Evolutionary conservation across 2,329 filamentous ascomycete species (phyloP), one percentile per base, ranked within the genome.

Genomic region (Polytolypa hystricis): DNA sequence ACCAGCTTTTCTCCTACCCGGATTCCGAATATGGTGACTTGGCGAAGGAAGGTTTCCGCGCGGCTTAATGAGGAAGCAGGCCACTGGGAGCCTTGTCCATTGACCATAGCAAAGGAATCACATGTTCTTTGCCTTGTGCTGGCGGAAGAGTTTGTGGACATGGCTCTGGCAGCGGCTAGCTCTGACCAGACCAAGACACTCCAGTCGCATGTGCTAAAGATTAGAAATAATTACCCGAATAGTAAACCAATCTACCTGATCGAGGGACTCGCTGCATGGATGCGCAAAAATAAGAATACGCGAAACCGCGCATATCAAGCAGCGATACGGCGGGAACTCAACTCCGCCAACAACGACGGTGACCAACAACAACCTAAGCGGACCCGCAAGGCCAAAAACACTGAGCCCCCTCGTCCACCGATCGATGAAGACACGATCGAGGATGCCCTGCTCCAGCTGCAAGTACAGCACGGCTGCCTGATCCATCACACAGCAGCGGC

Each of bases 401-500:
- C 65, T 53, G 38, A 55, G 53, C 18, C 53, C 47, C 30, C 57
- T 42, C 41, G 70, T 23, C 71, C 70, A 23, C 71, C 75, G 36
- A 62, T 87, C 17, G 72, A 80, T 38, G 79, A 85, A 40, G 76
- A 83, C 44, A 53, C 63, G 15, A 65, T 87, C 30, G 82, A 87
- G 51, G 78, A 84, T 47, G 77, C 79, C 4, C 63, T 87, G 3
- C 63, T 89, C 8, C 66, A 73, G 11, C 61, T 89, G 4, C 83
- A 89, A 54, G 68, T 87, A 4, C 56, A 71, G 16, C 77, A 87
- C 55, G 63, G 65, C 4, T 73, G 73, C 15, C 61, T 84, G 3
- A 75, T 87, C 30, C 80, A 86, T 53, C 81, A 89, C 53, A 83
- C 79, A 1, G 58, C 56, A 10, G 58, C 63, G 2, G 50, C 70